phyloP scores from a whole-genome alignment of 768 basidiomycete genomes.

The Cystofilobasidium bisporidii region DNA sequence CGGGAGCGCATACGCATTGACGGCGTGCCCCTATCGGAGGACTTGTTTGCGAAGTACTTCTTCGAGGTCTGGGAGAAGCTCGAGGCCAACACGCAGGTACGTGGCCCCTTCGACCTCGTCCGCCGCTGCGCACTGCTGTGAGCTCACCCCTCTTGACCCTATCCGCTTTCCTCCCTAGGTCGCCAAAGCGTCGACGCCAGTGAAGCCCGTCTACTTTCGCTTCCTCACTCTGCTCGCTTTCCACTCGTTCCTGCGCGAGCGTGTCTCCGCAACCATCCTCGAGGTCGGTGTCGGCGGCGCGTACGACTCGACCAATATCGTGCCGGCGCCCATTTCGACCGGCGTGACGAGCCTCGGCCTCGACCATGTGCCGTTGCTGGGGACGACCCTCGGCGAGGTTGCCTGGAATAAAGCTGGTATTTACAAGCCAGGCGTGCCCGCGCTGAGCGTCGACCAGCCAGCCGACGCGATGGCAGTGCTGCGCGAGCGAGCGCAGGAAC shows the following conservation, averaged over 20 bases:
- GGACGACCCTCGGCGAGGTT: conserved; percentile 78
- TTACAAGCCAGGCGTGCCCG: conserved; percentile 81
- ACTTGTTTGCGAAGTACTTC: conserved; percentile 79
- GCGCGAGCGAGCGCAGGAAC: conserved; percentile 54
- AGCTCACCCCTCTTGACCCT: too few species aligned
- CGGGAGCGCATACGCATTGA: conserved; percentile 92
- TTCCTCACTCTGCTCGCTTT: conserved; percentile 86
- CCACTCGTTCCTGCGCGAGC: conserved; percentile 68
- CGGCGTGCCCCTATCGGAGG: conserved; percentile 78
- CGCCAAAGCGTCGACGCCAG: conserved; percentile 42
- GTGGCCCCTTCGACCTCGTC: conserved; percentile 28
- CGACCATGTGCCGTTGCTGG: conserved; percentile 80
- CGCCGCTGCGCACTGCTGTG: too few species aligned
- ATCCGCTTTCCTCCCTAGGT: too few species aligned
- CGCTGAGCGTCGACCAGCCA: conserved; percentile 71
- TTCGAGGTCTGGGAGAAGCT: conserved; percentile 92
- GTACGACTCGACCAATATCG: conserved; percentile 92
- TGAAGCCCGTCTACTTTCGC: conserved; percentile 87
- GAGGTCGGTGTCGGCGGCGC: conserved; percentile 94
- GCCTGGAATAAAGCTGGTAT: conserved; percentile 95
- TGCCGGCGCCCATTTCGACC: conserved; percentile 79
- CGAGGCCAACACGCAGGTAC: conserved; percentile 53
- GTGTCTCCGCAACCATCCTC: conserved; percentile 78
- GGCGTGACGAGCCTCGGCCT: conserved; percentile 84
- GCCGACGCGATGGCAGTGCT: conserved; percentile 59